These are phyloP conservation scores for Euphorbia peplus DNA, from an alignment of 345 rosid genomes.

Conservation along the genomic window DNA sequence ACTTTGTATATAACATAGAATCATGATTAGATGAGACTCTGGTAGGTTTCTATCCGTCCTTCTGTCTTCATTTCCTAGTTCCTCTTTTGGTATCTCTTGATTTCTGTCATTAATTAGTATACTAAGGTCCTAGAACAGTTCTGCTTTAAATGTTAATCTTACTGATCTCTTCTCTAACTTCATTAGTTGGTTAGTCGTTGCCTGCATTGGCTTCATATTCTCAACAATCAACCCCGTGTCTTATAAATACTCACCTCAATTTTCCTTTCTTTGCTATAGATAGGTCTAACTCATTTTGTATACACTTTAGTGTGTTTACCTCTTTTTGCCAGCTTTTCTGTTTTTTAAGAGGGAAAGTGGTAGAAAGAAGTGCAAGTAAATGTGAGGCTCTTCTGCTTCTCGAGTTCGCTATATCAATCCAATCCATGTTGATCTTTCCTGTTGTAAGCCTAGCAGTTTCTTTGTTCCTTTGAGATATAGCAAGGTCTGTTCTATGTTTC, in stretches of 20 bases:
- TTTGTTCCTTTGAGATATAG: conserved; percentile 14
- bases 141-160: conserved; percentile 19
- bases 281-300: conserved; percentile 21
- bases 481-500: conserved; percentile 1
- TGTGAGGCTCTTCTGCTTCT: conserved; percentile 28
- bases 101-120: conserved; percentile 17
- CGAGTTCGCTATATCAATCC: conserved; percentile 14
- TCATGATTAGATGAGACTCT: conserved; percentile 23
- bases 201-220: conserved; percentile 24
- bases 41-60: conserved; percentile 22
- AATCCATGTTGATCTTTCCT: conserved; percentile 27
- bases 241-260: conserved; percentile 22
- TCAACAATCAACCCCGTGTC: conserved; percentile 26
- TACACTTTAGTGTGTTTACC: conserved; percentile 28
- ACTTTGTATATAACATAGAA: conserved; percentile 38
- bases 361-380: conserved; percentile 31
- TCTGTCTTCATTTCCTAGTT: conserved; percentile 9
- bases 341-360: conserved; percentile 68
- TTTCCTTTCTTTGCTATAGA: conserved; percentile 19
- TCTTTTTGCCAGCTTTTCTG: conserved; percentile 49
- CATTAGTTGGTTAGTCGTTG: conserved; percentile 5
- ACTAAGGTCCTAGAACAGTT: conserved; percentile 13
- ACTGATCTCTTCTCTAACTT: conserved; percentile 9
- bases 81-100: not conserved
- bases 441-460: conserved; percentile 19